Percentiles rank a stretch among this genome's conserved stretches.
Conservation (phyloP, 2,329 filamentous ascomycete genomes). For the Colletotrichum liriopes region DNA sequence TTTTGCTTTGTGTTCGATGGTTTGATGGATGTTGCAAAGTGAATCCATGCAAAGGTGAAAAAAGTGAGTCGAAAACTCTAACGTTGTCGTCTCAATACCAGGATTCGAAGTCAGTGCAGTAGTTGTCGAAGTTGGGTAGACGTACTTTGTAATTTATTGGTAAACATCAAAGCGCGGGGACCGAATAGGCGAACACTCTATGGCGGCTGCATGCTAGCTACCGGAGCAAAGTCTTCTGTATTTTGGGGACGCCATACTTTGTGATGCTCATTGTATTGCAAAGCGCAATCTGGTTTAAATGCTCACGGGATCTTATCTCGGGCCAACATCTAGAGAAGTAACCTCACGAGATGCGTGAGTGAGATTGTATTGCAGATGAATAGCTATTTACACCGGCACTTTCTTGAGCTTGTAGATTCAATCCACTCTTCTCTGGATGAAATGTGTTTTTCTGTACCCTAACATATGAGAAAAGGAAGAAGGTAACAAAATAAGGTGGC, state of each 20-base stretch:
- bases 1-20: conserved; percentile 29
- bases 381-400: not conserved
- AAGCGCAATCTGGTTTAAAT: not conserved
- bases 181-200: not conserved
- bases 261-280: not conserved
- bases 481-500: not conserved
- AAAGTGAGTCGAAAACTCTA: not conserved
- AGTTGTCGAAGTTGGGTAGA: not conserved
- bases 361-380: not conserved
- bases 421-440: not conserved
- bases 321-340: not conserved
- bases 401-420: not conserved
- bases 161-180: not conserved
- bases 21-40: not conserved
- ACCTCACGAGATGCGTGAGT: not conserved
- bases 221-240: not conserved
- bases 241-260: not conserved
- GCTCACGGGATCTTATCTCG: not conserved
- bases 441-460: not conserved
- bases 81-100: not conserved
- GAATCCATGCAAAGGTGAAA: not conserved
- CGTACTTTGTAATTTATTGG: not conserved
- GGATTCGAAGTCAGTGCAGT: not conserved
- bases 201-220: not conserved
- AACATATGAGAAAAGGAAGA: not conserved